phyloP scores from a whole-genome alignment of 305 asterid species.

The Plantago lanceolata region DNA sequence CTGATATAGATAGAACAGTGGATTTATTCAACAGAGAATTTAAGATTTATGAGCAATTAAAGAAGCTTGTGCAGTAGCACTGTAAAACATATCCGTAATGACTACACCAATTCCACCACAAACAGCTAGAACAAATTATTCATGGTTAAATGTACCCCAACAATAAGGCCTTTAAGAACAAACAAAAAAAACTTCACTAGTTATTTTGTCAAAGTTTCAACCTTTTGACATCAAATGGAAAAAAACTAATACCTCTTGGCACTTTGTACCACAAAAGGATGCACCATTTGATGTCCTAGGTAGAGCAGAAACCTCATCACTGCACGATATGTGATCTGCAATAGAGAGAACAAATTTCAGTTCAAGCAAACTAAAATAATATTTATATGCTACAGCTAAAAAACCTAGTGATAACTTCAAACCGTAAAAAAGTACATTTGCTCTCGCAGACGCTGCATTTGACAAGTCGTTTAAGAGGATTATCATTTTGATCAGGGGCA shows the following conservation, averaged over 20 bases:
- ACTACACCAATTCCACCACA: slow-evolving; percentile 7
- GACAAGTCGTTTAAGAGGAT: slow-evolving; percentile 37
- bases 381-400: background rate
- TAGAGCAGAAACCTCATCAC: slow-evolving; percentile 35
- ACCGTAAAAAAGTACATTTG: slow-evolving; percentile 54
- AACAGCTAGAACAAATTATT: background rate
- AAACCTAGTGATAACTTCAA: slow-evolving; percentile 17
- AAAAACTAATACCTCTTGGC: slow-evolving; percentile 73
- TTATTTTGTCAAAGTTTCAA: slow-evolving; percentile 17
- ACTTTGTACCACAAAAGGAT: slow-evolving; percentile 69
- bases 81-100: background rate
- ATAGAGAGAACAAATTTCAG: slow-evolving; percentile 24
- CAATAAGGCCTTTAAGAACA: background rate
- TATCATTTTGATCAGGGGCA: slow-evolving; percentile 35
- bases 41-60: background rate
- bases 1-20: background rate
- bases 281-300: slow-evolving; percentile 40
- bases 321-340: slow-evolving; percentile 80
- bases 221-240: slow-evolving; percentile 13
- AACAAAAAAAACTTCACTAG: background rate
- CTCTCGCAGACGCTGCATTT: slow-evolving; percentile 75
- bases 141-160: background rate
- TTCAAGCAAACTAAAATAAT: slow-evolving; percentile 10
- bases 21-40: background rate
- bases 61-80: background rate